Conservation (phyloP, 306 rosid genomes). For the Casuarina equisetifolia region DNA sequence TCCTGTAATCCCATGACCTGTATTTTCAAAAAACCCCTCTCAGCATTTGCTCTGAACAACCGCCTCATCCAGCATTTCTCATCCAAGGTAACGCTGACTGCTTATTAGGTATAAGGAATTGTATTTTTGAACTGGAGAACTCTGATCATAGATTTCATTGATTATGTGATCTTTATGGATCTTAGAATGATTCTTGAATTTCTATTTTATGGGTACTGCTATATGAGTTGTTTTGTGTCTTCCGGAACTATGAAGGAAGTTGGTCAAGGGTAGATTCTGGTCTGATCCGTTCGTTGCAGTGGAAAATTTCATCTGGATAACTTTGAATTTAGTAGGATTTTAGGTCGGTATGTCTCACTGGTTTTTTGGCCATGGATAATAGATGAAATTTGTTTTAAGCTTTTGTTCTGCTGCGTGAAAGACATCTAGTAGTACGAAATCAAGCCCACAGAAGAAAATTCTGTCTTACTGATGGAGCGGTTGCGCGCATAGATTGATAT, state of each 20-base stretch:
- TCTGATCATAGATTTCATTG: neutral
- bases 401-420: neutral
- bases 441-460: neutral
- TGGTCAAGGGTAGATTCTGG: neutral
- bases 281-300: neutral
- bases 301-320: neutral
- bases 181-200: neutral
- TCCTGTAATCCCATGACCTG: neutral
- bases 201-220: neutral
- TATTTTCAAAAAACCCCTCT: neutral
- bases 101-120: neutral
- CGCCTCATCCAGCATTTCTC: neutral
- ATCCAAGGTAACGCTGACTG: conserved; percentile 2
- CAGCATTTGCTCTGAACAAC: neutral
- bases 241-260: neutral
- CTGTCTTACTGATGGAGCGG: neutral
- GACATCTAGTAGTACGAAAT: neutral
- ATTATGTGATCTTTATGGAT: neutral
- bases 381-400: neutral
- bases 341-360: neutral
- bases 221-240: neutral
- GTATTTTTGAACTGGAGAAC: neutral
- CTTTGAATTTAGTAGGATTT: neutral
- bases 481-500: neutral
- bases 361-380: neutral